Evolutionary conservation across 2,329 filamentous ascomycete species (phyloP).

Genomic region (Sordariomycetes sp.): DNA sequence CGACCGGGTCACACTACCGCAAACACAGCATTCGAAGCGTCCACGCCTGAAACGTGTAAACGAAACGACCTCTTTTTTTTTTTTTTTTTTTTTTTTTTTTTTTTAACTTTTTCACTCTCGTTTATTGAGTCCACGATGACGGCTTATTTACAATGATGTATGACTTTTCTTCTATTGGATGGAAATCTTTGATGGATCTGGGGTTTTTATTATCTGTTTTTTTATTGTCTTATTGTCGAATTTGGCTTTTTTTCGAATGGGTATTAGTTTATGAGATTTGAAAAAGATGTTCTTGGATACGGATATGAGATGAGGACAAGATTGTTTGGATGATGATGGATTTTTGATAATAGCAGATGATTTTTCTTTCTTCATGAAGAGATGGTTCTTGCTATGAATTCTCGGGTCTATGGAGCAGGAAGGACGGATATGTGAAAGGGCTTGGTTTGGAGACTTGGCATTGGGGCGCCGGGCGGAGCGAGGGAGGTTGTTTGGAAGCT

Average conservation of each 20-base stretch:
- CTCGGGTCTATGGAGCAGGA: not conserved
- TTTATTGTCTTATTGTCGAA: too few relatives aligned
- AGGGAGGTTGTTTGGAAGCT: too few relatives aligned
- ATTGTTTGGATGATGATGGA: not conserved
- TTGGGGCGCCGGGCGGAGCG: too few relatives aligned
- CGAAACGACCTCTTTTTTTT: constrained; percentile 9
- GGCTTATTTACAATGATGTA: not conserved
- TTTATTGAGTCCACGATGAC: not conserved
- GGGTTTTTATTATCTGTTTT: too few relatives aligned
- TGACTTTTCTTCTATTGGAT: constrained; percentile 9
- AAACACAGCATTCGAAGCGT: not conserved
- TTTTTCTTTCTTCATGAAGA: not conserved
- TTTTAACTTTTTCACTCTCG: constrained; percentile 13
- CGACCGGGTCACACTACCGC: not conserved
- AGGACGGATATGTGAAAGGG: too few relatives aligned
- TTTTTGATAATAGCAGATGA: not conserved
- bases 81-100: constrained; percentile 10
- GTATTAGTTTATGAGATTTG: too few relatives aligned
- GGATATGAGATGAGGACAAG: not conserved
- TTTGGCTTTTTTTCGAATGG: too few relatives aligned
- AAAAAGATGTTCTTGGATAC: too few relatives aligned
- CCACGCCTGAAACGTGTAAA: not conserved
- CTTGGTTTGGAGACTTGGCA: too few relatives aligned
- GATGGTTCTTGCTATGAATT: not conserved
- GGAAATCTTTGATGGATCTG: not conserved